Conservation (phyloP, 176 grass and related monocot species). For the Rhynchospora tenuis region DNA sequence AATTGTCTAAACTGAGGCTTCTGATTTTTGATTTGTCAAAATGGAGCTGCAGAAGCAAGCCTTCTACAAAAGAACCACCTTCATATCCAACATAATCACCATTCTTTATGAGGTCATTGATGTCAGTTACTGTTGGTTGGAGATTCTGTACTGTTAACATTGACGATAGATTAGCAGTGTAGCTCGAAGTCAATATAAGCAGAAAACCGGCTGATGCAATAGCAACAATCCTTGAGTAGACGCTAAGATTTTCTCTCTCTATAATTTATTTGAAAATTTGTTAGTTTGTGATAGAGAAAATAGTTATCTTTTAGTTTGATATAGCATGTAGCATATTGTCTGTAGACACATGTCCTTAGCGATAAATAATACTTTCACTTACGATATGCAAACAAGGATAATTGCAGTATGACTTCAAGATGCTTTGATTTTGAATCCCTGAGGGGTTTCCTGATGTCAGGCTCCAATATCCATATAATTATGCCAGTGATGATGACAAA, state of each 20-base stretch:
- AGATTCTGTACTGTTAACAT: slow-evolving; percentile 48
- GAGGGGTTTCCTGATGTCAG: slow-evolving; percentile 29
- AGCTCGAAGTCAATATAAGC: slow-evolving; percentile 41
- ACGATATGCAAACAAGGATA: slow-evolving; percentile 35
- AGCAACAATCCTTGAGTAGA: slow-evolving; percentile 28
- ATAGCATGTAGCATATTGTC: no score
- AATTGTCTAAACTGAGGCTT: background rate
- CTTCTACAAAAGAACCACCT: slow-evolving; percentile 28
- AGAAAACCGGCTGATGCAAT: slow-evolving; percentile 34
- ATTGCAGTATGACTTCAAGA: slow-evolving; percentile 27
- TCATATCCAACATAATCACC: slow-evolving; percentile 35
- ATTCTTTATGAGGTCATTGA: slow-evolving; percentile 32
- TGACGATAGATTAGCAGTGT: slow-evolving; percentile 42
- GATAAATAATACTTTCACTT: slow-evolving; percentile 14
- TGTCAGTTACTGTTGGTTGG: slow-evolving; percentile 25
- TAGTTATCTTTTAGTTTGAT: no score
- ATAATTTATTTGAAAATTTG: background rate
- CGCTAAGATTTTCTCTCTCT: background rate
- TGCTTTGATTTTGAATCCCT: slow-evolving; percentile 28
- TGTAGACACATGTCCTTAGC: no score
- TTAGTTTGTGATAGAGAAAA: no score
- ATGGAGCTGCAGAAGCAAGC: slow-evolving; percentile 27
- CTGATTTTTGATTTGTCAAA: slow-evolving; percentile 36
- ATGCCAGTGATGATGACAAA: slow-evolving; percentile 36
- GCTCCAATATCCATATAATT: slow-evolving; percentile 40